These are phyloP conservation scores for Gossypium australe DNA, from an alignment of 345 rosid species.

Conservation along the genomic window DNA sequence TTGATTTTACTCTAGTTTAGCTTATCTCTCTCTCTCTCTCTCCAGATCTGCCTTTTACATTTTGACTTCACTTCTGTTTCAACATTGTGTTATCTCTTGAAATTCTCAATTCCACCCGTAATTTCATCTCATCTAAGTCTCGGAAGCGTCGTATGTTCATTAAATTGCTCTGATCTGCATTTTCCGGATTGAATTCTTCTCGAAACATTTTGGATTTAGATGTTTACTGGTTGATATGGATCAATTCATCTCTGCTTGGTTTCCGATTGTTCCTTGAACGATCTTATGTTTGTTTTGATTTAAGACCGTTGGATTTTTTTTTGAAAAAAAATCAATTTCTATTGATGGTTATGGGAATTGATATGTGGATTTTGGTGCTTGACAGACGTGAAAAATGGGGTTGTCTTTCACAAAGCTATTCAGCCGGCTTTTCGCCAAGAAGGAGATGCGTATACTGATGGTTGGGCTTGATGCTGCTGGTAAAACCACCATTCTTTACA, in stretches of 20 bases:
- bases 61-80: background rate
- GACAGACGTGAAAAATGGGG: constrained; percentile 47
- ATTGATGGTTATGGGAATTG: background rate
- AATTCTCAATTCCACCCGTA: background rate
- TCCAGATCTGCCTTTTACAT: background rate
- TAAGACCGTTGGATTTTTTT: background rate
- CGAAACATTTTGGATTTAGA: background rate
- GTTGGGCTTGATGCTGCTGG: constrained; percentile 89
- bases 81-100: background rate
- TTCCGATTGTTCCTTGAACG: background rate
- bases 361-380: background rate
- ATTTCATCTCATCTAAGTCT: constrained; percentile 7
- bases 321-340: background rate
- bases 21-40: background rate
- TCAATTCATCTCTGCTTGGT: background rate
- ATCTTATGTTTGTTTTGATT: background rate
- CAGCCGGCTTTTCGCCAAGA: constrained; percentile 67
- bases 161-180: background rate
- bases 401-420: constrained; percentile 60
- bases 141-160: background rate
- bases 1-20: background rate
- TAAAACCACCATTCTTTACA: constrained; percentile 71
- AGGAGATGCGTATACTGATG: constrained; percentile 76
- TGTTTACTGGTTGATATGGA: background rate
- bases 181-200: background rate